Base-by-base conservation (phyloP, 2,329 filamentous ascomycete species). In the Trichoderma arundinaceum region DNA sequence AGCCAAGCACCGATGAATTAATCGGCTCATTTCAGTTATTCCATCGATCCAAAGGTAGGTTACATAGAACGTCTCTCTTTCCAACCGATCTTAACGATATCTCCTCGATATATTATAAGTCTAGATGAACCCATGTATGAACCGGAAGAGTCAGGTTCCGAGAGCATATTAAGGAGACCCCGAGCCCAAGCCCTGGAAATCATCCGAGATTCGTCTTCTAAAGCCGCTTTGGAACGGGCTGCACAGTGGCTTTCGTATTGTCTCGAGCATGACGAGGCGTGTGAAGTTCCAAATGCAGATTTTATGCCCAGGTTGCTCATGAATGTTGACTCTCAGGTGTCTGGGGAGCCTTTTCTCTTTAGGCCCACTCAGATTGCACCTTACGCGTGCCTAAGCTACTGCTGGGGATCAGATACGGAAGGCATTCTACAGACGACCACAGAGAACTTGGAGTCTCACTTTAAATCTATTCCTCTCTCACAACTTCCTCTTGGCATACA, bases 111-210 rank as follows among this genome's bases (percentile, higher is more conserved):
- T 28, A 28, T 28, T 28, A 28, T 3, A 3, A 28, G 2, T 15
- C 6, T 38, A 53, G 51, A 53, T 53, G 51, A 22, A 38, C 51
- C 51, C 1, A 19, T 53, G n/a, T 53, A 53, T 19, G 51, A 53
- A 15, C 1, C 10, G 19, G 51, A 38, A n/a, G 32, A 38, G 17
- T 12, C 6, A 35, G 13, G 38, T 1, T 8, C 33, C 7, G 2
- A 7, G 5, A 12, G 19, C 8, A 38, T 39, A 3, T 2, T 53
- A 6, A 32, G n/a, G 19, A 19, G 33, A 22, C 33, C 51, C 13
- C 51, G 33, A 1, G 52, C 52, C 15, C 52, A 54, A 10, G 35
- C 35, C 1, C 1, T 54, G 12, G 4, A 41, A 28, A 7, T 54
- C 6, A 28, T 2, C 12, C 4, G n/a, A 22, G 51, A 53, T 38